Conservation (phyloP, 139 green algal species). For the Pseudopediastrum boryanum region DNA sequence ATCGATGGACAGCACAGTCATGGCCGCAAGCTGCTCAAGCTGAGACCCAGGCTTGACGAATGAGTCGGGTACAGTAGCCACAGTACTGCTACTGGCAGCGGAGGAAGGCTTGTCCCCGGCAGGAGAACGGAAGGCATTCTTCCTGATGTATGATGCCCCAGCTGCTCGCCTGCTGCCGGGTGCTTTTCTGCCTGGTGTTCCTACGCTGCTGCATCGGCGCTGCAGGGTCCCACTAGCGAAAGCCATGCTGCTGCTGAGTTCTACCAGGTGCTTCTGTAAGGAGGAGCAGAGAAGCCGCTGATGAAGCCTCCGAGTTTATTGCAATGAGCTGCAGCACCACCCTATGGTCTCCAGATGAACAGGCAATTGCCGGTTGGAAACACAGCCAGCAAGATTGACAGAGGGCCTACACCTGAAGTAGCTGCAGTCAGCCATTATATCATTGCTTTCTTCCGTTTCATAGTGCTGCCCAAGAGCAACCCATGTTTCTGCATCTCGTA, state of each 20-base stretch:
- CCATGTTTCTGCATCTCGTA: too few relatives aligned
- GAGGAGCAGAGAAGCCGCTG: too few relatives aligned
- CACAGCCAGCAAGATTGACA: too few relatives aligned
- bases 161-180: slow-evolving; percentile 5
- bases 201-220: neutral
- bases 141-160: neutral
- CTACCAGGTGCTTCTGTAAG: too few relatives aligned
- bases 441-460: too few relatives aligned
- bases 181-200: neutral
- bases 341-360: too few relatives aligned
- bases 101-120: neutral
- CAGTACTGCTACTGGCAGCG: neutral
- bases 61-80: neutral
- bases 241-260: slow-evolving; percentile 2
- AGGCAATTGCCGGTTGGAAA: too few relatives aligned
- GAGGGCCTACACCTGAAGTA: too few relatives aligned
- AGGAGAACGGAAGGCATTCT: neutral
- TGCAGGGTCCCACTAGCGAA: neutral
- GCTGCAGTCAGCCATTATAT: too few relatives aligned
- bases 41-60: slow-evolving; percentile 25
- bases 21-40: slow-evolving; percentile 36
- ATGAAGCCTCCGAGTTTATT: too few relatives aligned
- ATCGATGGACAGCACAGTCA: slow-evolving; percentile 45
- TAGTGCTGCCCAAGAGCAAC: too few relatives aligned
- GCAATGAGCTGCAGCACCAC: too few relatives aligned